Evolutionary conservation across 208 protist genomes (phyloP), one percentile per base, ranked within the genome.

Genomic region (Strigomonas culicis): DNA sequence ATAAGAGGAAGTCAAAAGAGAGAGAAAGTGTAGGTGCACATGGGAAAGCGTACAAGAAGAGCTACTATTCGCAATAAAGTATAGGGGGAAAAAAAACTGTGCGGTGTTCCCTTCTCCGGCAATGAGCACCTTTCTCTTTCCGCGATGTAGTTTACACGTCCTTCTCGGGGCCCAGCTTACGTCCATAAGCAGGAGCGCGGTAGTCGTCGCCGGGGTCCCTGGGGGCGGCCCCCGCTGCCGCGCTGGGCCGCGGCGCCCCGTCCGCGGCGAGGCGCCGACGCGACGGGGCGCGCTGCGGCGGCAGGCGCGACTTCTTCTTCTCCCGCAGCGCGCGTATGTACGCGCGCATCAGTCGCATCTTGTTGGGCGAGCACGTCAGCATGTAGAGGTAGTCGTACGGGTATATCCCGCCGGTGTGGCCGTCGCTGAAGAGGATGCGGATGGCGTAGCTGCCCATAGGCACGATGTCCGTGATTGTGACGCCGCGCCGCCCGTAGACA

Each of bases 401-500:
- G 77, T 90, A 97, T 50, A 97, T 88, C 36, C 91, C 91, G 41
- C 85, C 86, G 0, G 51, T 70, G 73, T 97, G 91, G 22, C 73
- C 79, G 67, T 97, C 91, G 0, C 84, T 91, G 64, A 95, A 97
- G 50, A 82, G 70, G 49, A 97, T 84, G 47, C 86, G 86, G 49
- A 97, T 60, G 0, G 86, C 91, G 70, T 97, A 97, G 68, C 80
- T 89, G 13, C 91, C 91, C 34, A 95, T 74, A 4, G 84, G 88
- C 31, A 82, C 66, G 21, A 95, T 70, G 30, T 93, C 74, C 0
- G 49, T 74, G 28, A 97, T 88, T n/a, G 80, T 84, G 31, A 97
- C 59, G 27, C 86, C 88, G 21, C 84, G 82, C 4, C 86, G 77
- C 17, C 91, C 91, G 63, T 93, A 97, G 49, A 93, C 79, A 46